Evolutionary conservation across 1,284 basidiomycete species (phyloP).

Genomic region (Malassezia furfur): DNA sequence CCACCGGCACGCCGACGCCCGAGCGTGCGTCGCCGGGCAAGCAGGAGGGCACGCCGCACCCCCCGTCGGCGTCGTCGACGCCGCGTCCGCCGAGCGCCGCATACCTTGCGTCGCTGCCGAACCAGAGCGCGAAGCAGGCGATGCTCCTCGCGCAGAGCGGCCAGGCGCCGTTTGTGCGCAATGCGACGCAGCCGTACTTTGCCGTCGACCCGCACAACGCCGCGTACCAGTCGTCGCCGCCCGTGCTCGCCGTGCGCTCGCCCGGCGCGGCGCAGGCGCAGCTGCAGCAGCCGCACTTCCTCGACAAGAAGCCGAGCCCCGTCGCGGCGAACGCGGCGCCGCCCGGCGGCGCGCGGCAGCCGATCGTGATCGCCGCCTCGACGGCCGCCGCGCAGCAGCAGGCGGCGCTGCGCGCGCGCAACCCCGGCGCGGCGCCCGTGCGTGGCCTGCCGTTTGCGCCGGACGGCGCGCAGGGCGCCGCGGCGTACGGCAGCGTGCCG

Average conservation of each 20-base stretch:
- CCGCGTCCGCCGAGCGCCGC: no score
- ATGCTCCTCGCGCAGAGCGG: neutral
- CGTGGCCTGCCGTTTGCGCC: neutral
- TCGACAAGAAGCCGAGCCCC: neutral
- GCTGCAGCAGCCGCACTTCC: neutral
- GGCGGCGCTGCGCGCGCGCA: neutral
- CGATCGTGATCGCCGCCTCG: neutral
- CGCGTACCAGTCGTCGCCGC: neutral
- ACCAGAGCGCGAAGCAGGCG: constrained; percentile 5
- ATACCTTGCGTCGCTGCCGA: neutral
- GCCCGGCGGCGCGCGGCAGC: neutral
- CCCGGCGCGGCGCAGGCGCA: constrained; percentile 1
- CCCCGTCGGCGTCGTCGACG: no score
- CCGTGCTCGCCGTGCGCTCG: neutral
- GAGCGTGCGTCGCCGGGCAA: no score
- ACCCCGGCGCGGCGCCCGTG: neutral
- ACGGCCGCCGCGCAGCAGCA: constrained; percentile 7
- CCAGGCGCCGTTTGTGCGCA: constrained; percentile 8
- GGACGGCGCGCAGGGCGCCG: neutral
- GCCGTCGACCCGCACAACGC: neutral
- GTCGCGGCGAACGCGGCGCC: neutral
- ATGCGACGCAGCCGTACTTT: constrained; percentile 5
- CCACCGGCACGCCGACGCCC: no score
- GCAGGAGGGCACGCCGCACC: no score
- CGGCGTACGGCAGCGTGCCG: no score